Percentiles rank a stretch among this genome's conserved stretches.
These are phyloP conservation scores for Trichopus zeylanicus DNA, from an alignment of 116 monocot species.

Conservation along the genomic window DNA sequence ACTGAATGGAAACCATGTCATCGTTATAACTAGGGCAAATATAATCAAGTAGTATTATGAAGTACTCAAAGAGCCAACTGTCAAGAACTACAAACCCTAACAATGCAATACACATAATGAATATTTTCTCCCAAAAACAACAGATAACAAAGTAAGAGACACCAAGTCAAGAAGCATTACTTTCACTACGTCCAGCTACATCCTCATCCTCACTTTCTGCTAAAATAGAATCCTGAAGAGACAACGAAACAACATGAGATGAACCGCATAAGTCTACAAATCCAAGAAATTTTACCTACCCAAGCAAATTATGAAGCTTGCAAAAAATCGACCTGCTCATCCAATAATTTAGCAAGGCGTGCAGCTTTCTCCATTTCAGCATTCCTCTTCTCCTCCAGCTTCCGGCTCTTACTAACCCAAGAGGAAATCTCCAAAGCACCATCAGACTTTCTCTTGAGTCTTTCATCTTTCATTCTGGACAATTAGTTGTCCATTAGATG, in stretches of 20 bases:
- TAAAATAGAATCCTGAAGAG: constrained; percentile 56
- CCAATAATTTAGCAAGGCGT: constrained; percentile 47
- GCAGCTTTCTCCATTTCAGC: constrained; percentile 58
- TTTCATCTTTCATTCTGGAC: constrained; percentile 65
- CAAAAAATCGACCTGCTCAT: constrained; percentile 49
- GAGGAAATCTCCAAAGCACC: constrained; percentile 55
- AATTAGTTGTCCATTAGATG: neutral
- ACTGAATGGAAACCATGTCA: no score
- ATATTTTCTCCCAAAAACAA: no score
- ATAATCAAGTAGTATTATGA: no score
- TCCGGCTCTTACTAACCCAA: constrained; percentile 76
- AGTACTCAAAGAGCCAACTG: no score
- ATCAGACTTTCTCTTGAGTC: constrained; percentile 56
- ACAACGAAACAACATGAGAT: neutral
- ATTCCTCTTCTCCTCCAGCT: constrained; percentile 53
- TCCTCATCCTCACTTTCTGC: constrained; percentile 70
- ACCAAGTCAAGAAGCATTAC: constrained; percentile 28
- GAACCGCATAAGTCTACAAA: neutral
- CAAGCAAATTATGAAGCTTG: no score
- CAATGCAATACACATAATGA: neutral
- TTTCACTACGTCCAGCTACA: constrained; percentile 16
- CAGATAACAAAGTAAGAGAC: no score
- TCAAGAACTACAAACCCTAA: neutral
- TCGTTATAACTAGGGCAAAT: no score
- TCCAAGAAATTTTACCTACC: neutral